A percentile compares a stretch with the other conserved stretches of the same genome.
Conservation (phyloP, 139 green algal genomes). For the Chlamydomonas applanata region DNA sequence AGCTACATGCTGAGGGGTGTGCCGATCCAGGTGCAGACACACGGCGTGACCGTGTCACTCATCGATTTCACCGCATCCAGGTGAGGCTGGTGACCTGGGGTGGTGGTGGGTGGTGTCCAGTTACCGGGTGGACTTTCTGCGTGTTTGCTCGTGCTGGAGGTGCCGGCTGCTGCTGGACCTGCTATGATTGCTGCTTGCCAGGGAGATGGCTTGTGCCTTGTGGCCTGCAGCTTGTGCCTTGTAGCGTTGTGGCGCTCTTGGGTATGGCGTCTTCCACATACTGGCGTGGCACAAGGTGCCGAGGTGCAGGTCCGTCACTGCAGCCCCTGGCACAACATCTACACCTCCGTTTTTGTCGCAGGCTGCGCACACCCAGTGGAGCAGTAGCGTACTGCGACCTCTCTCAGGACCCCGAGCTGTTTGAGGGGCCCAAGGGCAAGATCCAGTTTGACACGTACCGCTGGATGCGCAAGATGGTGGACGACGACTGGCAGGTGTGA, state of each 20-base stretch:
- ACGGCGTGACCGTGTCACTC: conserved; percentile 36
- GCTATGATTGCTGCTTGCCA: no score
- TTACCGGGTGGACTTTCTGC: no score
- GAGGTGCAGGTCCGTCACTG: no score
- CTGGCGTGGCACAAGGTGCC: no score
- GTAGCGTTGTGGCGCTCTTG: no score
- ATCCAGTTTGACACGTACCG: conserved; percentile 59
- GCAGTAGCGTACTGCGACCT: conserved; percentile 70
- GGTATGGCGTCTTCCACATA: no score
- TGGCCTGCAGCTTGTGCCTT: no score
- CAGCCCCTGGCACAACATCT: no score
- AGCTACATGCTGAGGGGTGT: conserved; percentile 21
- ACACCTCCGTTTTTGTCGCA: conserved; percentile 1
- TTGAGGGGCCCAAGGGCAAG: conserved; percentile 79
- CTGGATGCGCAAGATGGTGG: conserved; percentile 54
- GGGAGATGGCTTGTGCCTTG: no score
- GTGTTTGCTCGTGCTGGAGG: no score
- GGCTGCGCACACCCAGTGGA: conserved; percentile 43
- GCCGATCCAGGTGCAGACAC: conserved; percentile 25
- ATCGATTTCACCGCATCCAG: conserved; percentile 80
- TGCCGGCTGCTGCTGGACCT: no score
- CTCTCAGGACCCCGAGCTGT: conserved; percentile 79
- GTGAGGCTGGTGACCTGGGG: neutral
- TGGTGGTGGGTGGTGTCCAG: neutral
- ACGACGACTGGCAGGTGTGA: conserved; percentile 60